Base-by-base conservation (phyloP, 1,284 basidiomycete species). In the Cryptococcus amylolentus region DNA sequence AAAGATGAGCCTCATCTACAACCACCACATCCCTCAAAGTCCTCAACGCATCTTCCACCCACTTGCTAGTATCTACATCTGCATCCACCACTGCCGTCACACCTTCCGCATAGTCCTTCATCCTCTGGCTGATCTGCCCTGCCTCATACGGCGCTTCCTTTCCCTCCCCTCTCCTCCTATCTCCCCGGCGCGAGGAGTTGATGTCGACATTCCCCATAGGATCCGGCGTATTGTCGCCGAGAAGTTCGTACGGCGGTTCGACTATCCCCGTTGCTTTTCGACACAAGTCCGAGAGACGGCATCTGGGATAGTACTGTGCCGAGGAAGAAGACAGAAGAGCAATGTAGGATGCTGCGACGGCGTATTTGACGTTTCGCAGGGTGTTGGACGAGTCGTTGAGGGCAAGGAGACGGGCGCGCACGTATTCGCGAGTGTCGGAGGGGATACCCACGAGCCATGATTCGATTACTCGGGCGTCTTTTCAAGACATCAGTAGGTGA, bases 401-500 rank as follows among this genome's bases (percentile, higher is more conserved):
- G 2, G 65, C 62, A 5, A 65, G 57, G 35, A 69, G 65, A 6
- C 65, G 56, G 1, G 65, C 57, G 14, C 63, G 48, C 1, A 61
- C 65, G 47, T 63, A 63, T 26, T 69, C 67, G n/a, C 65, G 42
- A 7, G 63, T 60, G 3, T 51, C 55, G 1, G 58, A 61, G 3
- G 67, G 65, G n/a, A 69, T 51, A 8, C 67, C 65, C 0, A 67
- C 62, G 5, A 69, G 61, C 67, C 67, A 69, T 18, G 61, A 62
- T 38, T 69, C 65, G 16, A 69, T 63, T 14, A 69, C 65, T 28
- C 67, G 58, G 3, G 63, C 63, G 50, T 69, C 63, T 65, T 37
- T 18, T 18, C 6, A 35, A 26, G 5, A 13, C 10, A 18, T 54
- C 52, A 48, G 35, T 38, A n/a, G 2, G 1, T 38, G 28, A 40